Conservation (phyloP, 2,329 filamentous ascomycete genomes). For the Epichloe hybrida region DNA sequence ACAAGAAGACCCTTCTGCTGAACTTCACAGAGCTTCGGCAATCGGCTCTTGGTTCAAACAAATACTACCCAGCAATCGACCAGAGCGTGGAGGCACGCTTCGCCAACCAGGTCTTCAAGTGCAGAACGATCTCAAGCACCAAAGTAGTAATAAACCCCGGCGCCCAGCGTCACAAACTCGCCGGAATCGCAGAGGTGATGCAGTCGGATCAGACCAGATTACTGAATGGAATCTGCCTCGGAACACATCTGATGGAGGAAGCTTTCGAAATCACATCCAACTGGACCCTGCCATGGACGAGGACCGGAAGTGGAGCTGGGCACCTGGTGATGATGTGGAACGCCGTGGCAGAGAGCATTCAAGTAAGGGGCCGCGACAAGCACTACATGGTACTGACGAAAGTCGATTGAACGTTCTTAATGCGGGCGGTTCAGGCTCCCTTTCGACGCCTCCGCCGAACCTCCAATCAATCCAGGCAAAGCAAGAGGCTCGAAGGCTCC, state of each 20-base stretch:
- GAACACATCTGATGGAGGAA: conserved; percentile 9
- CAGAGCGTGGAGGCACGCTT: conserved; percentile 36
- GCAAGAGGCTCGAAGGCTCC: conserved; percentile 19
- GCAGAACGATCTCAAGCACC: conserved; percentile 6
- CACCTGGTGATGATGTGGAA: conserved; percentile 4
- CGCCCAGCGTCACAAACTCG: conserved; percentile 6
- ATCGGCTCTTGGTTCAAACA: conserved; percentile 28
- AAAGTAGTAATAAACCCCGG: background rate
- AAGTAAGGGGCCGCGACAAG: background rate
- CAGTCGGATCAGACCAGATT: conserved; percentile 17
- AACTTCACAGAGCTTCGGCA: conserved; percentile 12
- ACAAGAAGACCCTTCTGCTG: background rate
- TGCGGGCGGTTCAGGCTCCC: background rate
- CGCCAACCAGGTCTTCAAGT: conserved; percentile 21
- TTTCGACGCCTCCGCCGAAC: background rate
- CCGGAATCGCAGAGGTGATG: conserved; percentile 9
- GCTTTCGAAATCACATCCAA: background rate
- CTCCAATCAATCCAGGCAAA: conserved; percentile 14
- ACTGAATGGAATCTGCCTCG: conserved; percentile 23
- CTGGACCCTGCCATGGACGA: background rate
- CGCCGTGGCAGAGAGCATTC: conserved; percentile 1
- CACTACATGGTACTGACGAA: background rate
- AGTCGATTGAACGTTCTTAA: background rate
- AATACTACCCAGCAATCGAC: conserved; percentile 33
- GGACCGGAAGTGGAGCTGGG: conserved; percentile 11